Conservation (phyloP, 495 filamentous ascomycete species). For the Aspergillus nidulans region DNA sequence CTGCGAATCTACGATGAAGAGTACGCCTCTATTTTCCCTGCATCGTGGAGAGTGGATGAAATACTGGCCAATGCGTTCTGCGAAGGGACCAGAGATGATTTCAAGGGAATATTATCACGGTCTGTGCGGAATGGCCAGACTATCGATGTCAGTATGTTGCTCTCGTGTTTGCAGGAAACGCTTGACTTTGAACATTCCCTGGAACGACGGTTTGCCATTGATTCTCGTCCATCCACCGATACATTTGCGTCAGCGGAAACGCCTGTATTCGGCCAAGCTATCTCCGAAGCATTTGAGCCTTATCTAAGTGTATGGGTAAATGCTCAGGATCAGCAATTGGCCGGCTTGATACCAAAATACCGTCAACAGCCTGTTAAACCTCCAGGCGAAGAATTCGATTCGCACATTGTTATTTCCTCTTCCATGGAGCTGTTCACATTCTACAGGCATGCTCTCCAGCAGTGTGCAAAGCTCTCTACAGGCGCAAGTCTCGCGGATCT, state of each 20-base stretch:
- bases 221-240: slow-evolving; percentile 83
- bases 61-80: slow-evolving; percentile 89
- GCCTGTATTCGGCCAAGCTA: slow-evolving; percentile 80
- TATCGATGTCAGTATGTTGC: slow-evolving; percentile 85
- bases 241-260: slow-evolving; percentile 79
- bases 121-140: slow-evolving; percentile 82
- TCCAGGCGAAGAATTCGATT: slow-evolving; percentile 85
- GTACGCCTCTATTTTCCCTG: slow-evolving; percentile 82
- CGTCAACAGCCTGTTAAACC: slow-evolving; percentile 75
- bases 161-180: slow-evolving; percentile 93
- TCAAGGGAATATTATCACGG: slow-evolving; percentile 83
- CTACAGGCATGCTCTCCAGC: slow-evolving; percentile 83
- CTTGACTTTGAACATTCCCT: slow-evolving; percentile 94
- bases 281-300: slow-evolving; percentile 96
- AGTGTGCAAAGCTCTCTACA: slow-evolving; percentile 94
- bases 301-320: slow-evolving; percentile 97
- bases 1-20: slow-evolving; percentile 95
- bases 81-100: slow-evolving; percentile 92
- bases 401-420: slow-evolving; percentile 83
- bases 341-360: slow-evolving; percentile 83
- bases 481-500: slow-evolving; percentile 82
- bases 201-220: slow-evolving; percentile 74
- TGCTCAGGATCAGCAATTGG: slow-evolving; percentile 86
- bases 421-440: slow-evolving; percentile 97
- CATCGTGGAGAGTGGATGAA: slow-evolving; percentile 86